These are phyloP conservation scores for Rhododendron ovatum DNA, from an alignment of 148 eudicot genomes.

Conservation along the genomic window DNA sequence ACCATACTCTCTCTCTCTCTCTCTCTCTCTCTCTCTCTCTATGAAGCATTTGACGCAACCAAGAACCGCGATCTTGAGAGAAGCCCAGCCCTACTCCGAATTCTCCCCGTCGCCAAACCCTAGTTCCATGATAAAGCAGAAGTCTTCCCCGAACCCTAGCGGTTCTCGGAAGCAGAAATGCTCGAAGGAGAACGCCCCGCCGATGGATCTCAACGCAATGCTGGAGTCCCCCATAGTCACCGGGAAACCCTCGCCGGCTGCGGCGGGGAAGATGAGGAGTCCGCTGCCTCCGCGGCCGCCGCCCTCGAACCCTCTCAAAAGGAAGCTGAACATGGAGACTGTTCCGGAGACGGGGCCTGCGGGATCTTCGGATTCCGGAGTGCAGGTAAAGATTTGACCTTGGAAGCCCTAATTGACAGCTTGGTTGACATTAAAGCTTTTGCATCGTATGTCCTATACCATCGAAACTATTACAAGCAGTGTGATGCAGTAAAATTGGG, in stretches of 20 bases:
- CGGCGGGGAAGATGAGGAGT: constrained; percentile 32
- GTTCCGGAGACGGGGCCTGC: constrained; percentile 26
- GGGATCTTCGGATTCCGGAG: constrained; percentile 62
- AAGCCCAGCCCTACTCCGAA: constrained; percentile 30
- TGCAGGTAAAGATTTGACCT: constrained; percentile 39
- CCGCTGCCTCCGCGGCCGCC: constrained; percentile 71
- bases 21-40: constrained; percentile 20
- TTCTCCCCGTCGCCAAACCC: constrained; percentile 46
- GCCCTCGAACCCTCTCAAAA: constrained; percentile 38
- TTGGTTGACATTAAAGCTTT: not conserved
- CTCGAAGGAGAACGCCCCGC: constrained; percentile 63
- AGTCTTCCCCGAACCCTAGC: constrained; percentile 55
- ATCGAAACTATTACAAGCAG: not conserved
- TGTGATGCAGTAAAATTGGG: not conserved
- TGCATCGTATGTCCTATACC: not conserved
- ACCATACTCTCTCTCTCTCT: not conserved
- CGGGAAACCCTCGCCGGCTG: constrained; percentile 25
- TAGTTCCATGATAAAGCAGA: constrained; percentile 14
- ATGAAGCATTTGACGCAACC: constrained; percentile 74
- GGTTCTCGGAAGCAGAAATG: constrained; percentile 48
- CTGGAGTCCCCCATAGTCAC: constrained; percentile 15
- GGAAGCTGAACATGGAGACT: constrained; percentile 52
- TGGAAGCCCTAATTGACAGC: not conserved
- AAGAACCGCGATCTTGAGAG: constrained; percentile 39
- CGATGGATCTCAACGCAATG: constrained; percentile 32